Evolutionary conservation across 768 basidiomycete genomes (phyloP), one percentile per base, ranked within the genome.

Genomic region (Hydnum rufescens): DNA sequence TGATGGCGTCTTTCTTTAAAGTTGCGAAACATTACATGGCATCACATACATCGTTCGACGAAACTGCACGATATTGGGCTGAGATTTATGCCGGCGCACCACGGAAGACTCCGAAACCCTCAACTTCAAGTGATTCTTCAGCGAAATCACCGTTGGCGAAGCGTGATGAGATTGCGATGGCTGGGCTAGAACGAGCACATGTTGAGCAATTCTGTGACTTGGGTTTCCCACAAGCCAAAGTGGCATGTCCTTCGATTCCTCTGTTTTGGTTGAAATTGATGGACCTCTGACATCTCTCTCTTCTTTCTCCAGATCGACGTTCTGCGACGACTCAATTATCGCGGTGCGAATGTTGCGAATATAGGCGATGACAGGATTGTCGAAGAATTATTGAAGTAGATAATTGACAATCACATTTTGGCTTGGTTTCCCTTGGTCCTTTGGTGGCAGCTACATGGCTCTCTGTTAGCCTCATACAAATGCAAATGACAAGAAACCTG

Each of bases 21-120:
- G 92, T 97, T 6, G 92, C 92, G 8, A 96, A 95, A 64, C 93
- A 95, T 62, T 97, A 85, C 60, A 82, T 85, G 64, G 87, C 89
- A 8, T 85, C 82, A 64, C 81, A 81, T 63, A 67, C 69, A 25
- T 80, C 82, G 60, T 97, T 97, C 58, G 85, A 92, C 54, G 83
- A 83, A 34, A 97, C 92, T 3, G 92, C 92, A 53, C 72, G 75
- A 36, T 90, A 92, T 64, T 97, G 92, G 92, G 86, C 90, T 1
- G 78, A 85, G 60, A 77, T 82, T 28, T 95, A 95, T 63, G 92
- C 92, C 2, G 83, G 80, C 43, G 85, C 78, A 1, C 76, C 81
- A 3, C 58, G 59, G 19, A 69, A 66, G 19, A 42, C 43, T 36
- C 28, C 4, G 4, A 29, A 22, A n/a, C 23, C 36, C 32, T 4